A percentile compares a stretch with the other conserved stretches of the same genome.
Conservation (phyloP, 2,329 filamentous ascomycete species). For the Neonectria faginata region DNA sequence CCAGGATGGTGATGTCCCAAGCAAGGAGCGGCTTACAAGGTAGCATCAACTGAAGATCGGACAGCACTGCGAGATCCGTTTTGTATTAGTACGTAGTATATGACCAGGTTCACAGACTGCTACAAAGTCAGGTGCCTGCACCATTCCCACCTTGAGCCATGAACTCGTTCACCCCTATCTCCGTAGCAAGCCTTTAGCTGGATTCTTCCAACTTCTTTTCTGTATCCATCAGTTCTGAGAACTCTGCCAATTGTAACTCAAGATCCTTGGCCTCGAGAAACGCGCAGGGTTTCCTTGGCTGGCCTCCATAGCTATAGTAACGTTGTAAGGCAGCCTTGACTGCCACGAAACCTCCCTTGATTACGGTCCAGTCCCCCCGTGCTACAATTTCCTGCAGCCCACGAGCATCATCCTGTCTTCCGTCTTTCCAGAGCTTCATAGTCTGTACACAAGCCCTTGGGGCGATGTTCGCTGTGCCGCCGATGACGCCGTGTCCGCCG, state of each 20-base stretch:
- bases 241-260: constrained; percentile 39
- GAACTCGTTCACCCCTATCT: background rate
- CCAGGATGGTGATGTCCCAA: constrained; percentile 2
- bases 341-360: constrained; percentile 75
- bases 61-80: constrained; percentile 3
- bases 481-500: constrained; percentile 78
- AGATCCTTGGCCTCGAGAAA: constrained; percentile 39
- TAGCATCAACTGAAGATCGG: constrained; percentile 4
- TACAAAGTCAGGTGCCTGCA: background rate
- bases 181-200: constrained; percentile 2
- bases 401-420: constrained; percentile 68
- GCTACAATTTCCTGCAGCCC: constrained; percentile 74
- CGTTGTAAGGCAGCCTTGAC: constrained; percentile 74
- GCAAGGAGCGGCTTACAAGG: constrained; percentile 4
- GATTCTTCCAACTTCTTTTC: constrained; percentile 49
- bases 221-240: constrained; percentile 39
- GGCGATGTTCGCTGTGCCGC: constrained; percentile 77
- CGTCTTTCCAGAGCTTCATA: constrained; percentile 69
- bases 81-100: background rate
- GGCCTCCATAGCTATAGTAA: constrained; percentile 74
- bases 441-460: constrained; percentile 74
- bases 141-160: background rate
- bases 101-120: constrained; percentile 1
- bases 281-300: constrained; percentile 55
- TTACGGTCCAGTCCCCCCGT: constrained; percentile 76